A percentile compares a stretch with the other conserved stretches of the same genome.
phyloP scores from a whole-genome alignment of 2,329 filamentous ascomycete genomes.

The Pseudogymnoascus sp. region DNA sequence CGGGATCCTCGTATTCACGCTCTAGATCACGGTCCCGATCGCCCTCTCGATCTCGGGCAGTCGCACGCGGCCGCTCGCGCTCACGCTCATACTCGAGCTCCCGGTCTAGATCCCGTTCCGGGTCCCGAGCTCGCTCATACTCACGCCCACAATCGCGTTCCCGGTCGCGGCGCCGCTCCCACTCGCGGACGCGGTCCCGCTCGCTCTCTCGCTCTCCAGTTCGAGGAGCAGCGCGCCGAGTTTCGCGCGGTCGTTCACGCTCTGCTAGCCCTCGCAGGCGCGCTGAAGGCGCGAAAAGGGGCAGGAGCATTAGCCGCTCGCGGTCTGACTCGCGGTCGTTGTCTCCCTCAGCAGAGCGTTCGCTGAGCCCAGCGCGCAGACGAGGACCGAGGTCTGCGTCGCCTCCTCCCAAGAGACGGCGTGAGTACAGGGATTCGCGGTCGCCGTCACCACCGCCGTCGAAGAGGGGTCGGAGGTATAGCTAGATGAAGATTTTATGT shows the following conservation, averaged over 20 bases:
- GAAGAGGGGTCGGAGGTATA: slow-evolving; percentile 23
- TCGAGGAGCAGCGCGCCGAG: slow-evolving; percentile 12
- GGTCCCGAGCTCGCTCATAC: slow-evolving; percentile 18
- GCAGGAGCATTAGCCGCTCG: slow-evolving; percentile 4
- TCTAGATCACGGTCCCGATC: slow-evolving; percentile 24
- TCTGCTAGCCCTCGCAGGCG: slow-evolving; percentile 16
- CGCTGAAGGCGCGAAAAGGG: background rate
- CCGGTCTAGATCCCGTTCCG: slow-evolving; percentile 18
- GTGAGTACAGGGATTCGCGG: slow-evolving; percentile 14
- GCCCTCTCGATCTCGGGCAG: slow-evolving; percentile 14
- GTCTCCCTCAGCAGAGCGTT: background rate
- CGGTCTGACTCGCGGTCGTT: background rate
- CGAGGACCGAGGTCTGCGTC: slow-evolving; percentile 20
- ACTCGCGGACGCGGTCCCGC: slow-evolving; percentile 11
- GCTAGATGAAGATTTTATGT: slow-evolving; percentile 12
- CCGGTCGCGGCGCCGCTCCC: slow-evolving; percentile 17
- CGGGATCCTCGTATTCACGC: slow-evolving; percentile 50
- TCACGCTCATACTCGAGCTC: slow-evolving; percentile 15
- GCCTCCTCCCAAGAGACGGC: slow-evolving; percentile 21
- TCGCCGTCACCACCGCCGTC: slow-evolving; percentile 18
- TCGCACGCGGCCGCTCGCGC: slow-evolving; percentile 16
- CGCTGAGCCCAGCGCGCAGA: background rate
- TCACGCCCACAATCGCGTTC: slow-evolving; percentile 30
- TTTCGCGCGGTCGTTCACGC: background rate
- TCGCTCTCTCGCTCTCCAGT: slow-evolving; percentile 17